Conservation (phyloP, 306 rosid species). For the Acacia melanoxylon region DNA sequence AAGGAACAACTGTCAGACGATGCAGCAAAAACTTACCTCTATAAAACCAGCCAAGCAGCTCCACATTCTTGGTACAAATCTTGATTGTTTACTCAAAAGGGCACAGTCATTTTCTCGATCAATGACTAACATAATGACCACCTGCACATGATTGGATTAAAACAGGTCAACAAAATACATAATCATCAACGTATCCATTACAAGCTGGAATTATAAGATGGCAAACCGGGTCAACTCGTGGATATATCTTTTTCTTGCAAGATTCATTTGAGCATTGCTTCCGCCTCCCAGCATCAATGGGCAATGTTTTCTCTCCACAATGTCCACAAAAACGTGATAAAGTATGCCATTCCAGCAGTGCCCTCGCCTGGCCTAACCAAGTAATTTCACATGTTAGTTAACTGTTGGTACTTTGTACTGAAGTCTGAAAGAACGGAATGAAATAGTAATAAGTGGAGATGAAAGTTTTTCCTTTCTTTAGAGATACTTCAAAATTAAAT, state of each 20-base stretch:
- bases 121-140: constrained; percentile 90
- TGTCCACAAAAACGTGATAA: constrained; percentile 75
- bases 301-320: constrained; percentile 75
- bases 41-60: constrained; percentile 88
- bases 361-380: constrained; percentile 68
- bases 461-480: not conserved
- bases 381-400: constrained; percentile 25
- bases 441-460: not conserved
- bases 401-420: constrained; percentile 11
- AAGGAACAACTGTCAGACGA: not conserved
- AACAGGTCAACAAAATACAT: not conserved
- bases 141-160: constrained; percentile 45
- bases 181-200: constrained; percentile 22
- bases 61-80: constrained; percentile 68
- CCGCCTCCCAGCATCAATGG: constrained; percentile 80
- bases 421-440: not conserved
- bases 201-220: constrained; percentile 13
- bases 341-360: constrained; percentile 84
- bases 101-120: constrained; percentile 77
- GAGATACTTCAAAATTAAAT: not conserved
- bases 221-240: constrained; percentile 90
- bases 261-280: constrained; percentile 78
- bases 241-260: constrained; percentile 74
- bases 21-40: constrained; percentile 54
- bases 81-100: constrained; percentile 64